phyloP scores from a whole-genome alignment of 1,284 basidiomycete genomes.

The Marasmius sp. region DNA sequence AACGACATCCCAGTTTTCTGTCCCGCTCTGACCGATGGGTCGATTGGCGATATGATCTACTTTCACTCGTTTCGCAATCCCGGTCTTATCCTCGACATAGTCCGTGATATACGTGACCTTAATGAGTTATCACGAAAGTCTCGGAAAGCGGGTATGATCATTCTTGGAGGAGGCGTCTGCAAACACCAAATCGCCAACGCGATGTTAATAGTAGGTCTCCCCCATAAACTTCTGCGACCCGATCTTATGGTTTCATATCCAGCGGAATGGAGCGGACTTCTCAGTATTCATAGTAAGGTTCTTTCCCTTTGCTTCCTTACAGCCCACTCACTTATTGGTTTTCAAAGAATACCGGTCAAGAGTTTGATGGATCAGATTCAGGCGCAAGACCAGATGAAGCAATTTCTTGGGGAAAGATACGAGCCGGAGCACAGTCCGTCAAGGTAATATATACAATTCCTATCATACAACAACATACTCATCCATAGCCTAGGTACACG shows the following conservation, averaged over 20 bases:
- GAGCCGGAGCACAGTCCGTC: conserved; percentile 86
- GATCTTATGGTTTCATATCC: conserved; percentile 14
- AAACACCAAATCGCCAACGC: conserved; percentile 99
- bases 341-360: conserved; percentile 91
- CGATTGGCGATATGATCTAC: conserved; percentile 98
- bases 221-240: background rate
- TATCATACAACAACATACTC: background rate
- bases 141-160: conserved; percentile 96
- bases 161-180: conserved; percentile 97
- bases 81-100: conserved; percentile 90
- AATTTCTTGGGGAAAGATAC: conserved; percentile 99
- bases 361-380: conserved; percentile 98
- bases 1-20: conserved; percentile 99
- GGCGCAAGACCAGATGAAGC: conserved; percentile 98
- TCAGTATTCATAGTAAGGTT: conserved; percentile 88
- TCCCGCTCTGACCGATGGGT: conserved; percentile 96
- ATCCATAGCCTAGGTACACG: conserved; percentile 51
- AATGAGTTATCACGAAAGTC: conserved; percentile 91
- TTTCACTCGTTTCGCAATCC: conserved; percentile 96
- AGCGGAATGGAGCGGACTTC: conserved; percentile 98
- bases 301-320: background rate
- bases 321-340: conserved; percentile 4
- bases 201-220: conserved; percentile 83
- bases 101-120: conserved; percentile 88
- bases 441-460: conserved; percentile 60